Evolutionary conservation across 768 basidiomycete species (phyloP), one percentile per base, ranked within the genome.

Genomic region (Mycena filopes): DNA sequence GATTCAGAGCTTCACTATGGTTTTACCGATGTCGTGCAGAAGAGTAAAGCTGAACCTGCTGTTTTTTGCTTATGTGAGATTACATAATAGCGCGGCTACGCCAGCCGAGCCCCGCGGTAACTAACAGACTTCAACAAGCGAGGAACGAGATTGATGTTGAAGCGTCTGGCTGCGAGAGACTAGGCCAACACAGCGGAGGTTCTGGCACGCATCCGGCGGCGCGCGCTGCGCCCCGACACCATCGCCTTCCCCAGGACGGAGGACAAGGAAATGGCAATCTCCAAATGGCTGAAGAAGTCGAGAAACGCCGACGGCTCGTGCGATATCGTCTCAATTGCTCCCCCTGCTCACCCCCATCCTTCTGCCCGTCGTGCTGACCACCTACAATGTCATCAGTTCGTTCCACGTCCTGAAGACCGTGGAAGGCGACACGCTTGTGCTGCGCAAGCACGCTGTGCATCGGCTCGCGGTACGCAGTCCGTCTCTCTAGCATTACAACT

Each of bases 281-380:
- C 9, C 46, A 48, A 59, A 28, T 59, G 57, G 57, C 20, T 59
- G 18, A 46, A 31, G 28, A 50, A 60, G 15, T 29, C 47, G 26
- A 26, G 15, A n/a, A 45, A 47, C 18, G 28, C 46, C 10, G 45
- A 58, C 4, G 55, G 55, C 42, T 48, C 33, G 56, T 58, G 38
- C 58, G 58, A 33, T 56, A 55, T 58, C 55, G 41, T 56, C 55
- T 42, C 20, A 56, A 20, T 42, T n/a, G n/a, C n/a, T n/a, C n/a
- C n/a, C n/a, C n/a, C n/a, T n/a, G n/a, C n/a, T n/a, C n/a, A n/a
- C n/a, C n/a, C n/a, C n/a, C 15, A 33, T n/a, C 29, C 23, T 47
- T 33, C 26, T 47, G 12, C 20, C 43, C 4, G 15, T 29, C 1
- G 8, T n/a, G 38, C 21, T 56, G 20, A 56, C 15, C 18, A 25